Base-by-base conservation (phyloP, 164 flowering plant genomes). In the Euptelea pleiosperma region DNA sequence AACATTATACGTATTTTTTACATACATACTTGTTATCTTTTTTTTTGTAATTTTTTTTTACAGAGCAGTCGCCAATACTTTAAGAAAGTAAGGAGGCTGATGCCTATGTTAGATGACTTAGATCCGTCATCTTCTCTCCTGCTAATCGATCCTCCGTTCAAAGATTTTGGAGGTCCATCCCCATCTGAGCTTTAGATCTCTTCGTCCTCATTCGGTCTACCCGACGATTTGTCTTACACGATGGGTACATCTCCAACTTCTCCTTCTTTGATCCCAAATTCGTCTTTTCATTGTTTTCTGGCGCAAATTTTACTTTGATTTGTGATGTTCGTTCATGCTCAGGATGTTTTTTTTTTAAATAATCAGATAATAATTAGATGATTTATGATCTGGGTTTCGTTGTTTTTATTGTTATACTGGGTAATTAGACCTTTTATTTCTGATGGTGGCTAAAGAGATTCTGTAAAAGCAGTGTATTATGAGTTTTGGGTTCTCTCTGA, bases 191-290 rank as follows among this genome's bases (percentile, higher is more conserved):
- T 16, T 34, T 22, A 25, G 14, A 53, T 14, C 31, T 14, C 43
- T 14, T 53, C 18, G 36, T 36, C 30, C 7, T 53, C 29, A 6
- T 16, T 2, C 24, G 10, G 22, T 2, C 44, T 48, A 0, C 31
- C 7, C 24, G 18, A 37, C 6, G 21, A 6, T 48, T 25, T 28
- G 50, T 40, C 25, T 49, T 37, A 47, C 10, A 36, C 45, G 28
- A 60, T 48, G 55, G 63, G 63, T 48, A 60, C 10, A 55, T 59
- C 8, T 9, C 7, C 18, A 29, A 24, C 29, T 19, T 14, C 5
- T 36, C 45, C 34, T 12, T 26, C 24, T 33, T 15, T 19, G 21
- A 29, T 45, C n/a, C 34, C 25, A n/a, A n/a, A n/a, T n/a, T n/a
- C n/a, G n/a, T n/a, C n/a, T n/a, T n/a, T n/a, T n/a, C n/a, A 10